Evolutionary conservation across 805 yeast species (phyloP), one percentile per base, ranked within the genome.

Genomic region (Wickerhamiella musiphila): DNA sequence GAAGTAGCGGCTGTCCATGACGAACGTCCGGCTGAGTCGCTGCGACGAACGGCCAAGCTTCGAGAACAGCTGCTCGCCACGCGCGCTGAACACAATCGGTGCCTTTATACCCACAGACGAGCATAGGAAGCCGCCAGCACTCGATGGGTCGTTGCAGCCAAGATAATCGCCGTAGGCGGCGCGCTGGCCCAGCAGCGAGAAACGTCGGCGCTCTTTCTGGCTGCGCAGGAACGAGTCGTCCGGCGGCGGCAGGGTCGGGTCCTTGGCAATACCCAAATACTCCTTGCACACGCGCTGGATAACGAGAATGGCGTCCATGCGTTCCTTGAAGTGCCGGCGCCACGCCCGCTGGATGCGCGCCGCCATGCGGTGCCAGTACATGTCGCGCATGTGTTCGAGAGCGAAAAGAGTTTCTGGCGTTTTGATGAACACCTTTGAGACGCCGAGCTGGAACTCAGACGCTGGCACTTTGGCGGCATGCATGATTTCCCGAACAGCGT

Each of bases 341-440:
- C 95, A 83, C 3, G 98, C 96, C 43, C 95, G 70, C 61, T 90
- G 99, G 45, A 90, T 86, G 46, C 93, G 71, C 3, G 93, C 84
- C 4, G 98, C 98, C 93, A 90, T 90, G 45, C 79, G 81, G 49
- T 82, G 86, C 96, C 98, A 90, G 52, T 83, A 90, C 59, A 74
- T 78, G 48, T 90, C 99, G 54, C 96, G 70, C 86, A 86, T 73
- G 46, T 81, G 86, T 57, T 90, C 99, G 36, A 90, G 60, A 0
- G 94, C 94, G 53, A 90, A 90, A 47, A 90, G 61, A 0, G 96
- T 86, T 53, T 90, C 98, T 7, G 98, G 98, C 9, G 93, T 82
- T 51, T 90, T 90, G 56, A 90, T 84, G 53, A 90, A 90, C 5
- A 90, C 84, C 54, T 83, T 84, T 7, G 92, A 68, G 2, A 74